Evolutionary conservation across 202 grass and related monocot species (phyloP).

Genomic region (Musa balbisiana): DNA sequence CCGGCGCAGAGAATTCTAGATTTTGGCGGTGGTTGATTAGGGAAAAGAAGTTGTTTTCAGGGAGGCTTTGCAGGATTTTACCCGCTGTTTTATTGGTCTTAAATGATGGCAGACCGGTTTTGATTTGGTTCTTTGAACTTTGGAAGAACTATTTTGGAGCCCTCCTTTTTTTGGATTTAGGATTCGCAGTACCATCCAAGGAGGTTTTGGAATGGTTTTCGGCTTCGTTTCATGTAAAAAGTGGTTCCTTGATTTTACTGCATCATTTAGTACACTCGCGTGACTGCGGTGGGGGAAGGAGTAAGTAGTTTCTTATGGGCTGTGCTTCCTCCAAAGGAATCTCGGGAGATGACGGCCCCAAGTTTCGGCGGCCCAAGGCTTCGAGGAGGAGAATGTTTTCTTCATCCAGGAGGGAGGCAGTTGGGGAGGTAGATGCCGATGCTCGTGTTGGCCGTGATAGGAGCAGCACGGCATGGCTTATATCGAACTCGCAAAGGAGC

Average conservation of each 20-base stretch:
- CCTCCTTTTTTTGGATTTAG: neutral
- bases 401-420: constrained; percentile 8
- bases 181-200: neutral
- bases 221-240: neutral
- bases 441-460: neutral
- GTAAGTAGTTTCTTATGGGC: constrained; percentile 9
- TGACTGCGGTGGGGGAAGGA: neutral
- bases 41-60: neutral
- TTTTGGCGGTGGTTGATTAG: neutral
- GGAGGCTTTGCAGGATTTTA: neutral
- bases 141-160: neutral
- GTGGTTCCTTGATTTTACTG: neutral
- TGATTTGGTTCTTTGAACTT: neutral
- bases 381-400: neutral
- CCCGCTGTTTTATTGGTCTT: neutral
- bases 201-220: neutral
- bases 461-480: neutral
- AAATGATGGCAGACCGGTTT: neutral
- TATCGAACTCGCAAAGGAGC: neutral
- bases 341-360: neutral
- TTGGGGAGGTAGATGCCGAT: neutral
- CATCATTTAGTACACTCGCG: neutral
- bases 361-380: neutral
- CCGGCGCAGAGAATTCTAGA: neutral
- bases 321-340: constrained; percentile 14